phyloP scores from a whole-genome alignment of 2,329 filamentous ascomycete species.

The Lizonia empirigonia region DNA sequence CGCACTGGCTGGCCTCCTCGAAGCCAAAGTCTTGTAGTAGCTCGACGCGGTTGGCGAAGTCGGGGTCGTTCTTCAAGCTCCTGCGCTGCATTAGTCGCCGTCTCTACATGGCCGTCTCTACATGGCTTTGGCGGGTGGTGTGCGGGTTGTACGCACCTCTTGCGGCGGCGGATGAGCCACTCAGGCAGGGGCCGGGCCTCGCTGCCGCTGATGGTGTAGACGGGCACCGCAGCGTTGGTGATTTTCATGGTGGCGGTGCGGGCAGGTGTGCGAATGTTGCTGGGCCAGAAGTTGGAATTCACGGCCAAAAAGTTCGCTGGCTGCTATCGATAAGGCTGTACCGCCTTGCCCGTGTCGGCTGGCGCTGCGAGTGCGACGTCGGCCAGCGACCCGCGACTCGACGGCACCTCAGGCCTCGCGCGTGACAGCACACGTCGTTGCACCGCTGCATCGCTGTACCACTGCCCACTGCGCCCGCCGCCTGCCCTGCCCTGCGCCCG shows the following conservation, averaged over 20 bases:
- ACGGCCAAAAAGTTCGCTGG: conserved; percentile 6
- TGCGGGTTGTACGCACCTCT: conserved; percentile 57
- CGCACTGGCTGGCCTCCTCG: conserved; percentile 89
- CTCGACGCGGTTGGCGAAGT: conserved; percentile 93
- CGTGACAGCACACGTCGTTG: conserved; percentile 6
- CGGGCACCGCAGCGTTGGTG: conserved; percentile 80
- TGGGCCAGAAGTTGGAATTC: not conserved
- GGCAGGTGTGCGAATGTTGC: conserved; percentile 2
- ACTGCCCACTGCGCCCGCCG: no score
- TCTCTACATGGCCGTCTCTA: no score
- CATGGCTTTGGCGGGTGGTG: not conserved
- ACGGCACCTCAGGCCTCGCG: conserved; percentile 6
- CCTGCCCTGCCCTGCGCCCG: not conserved
- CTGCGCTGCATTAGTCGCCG: conserved; percentile 21
- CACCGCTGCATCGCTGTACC: not conserved
- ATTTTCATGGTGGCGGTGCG: conserved; percentile 69
- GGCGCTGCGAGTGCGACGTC: not conserved
- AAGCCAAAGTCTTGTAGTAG: conserved; percentile 97
- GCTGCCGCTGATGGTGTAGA: conserved; percentile 94
- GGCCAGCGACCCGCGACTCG: no score
- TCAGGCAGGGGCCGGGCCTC: conserved; percentile 88
- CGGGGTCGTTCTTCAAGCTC: conserved; percentile 87
- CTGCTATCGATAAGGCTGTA: conserved; percentile 1
- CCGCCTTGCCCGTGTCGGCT: not conserved
- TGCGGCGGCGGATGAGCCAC: conserved; percentile 89